A percentile compares a stretch with the other conserved stretches of the same genome.
These are phyloP conservation scores for Coemansia sp. DNA, from an alignment of 192 early-diverging fungal species.

Conservation along the genomic window DNA sequence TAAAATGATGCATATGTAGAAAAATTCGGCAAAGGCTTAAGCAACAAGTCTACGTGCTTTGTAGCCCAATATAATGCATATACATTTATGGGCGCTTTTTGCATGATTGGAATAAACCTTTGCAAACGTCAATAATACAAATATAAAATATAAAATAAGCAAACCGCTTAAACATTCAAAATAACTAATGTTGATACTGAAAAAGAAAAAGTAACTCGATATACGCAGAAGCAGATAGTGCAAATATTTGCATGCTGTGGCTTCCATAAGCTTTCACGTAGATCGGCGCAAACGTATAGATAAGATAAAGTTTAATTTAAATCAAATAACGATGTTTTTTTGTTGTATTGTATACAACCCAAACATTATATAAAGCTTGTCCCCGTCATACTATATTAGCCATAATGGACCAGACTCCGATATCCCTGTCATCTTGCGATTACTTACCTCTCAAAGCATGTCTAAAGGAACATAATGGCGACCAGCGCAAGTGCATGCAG, in stretches of 20 bases:
- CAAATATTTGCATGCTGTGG: background rate
- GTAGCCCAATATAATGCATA: background rate
- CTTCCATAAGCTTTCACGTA: background rate
- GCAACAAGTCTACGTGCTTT: background rate
- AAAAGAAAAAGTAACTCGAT: too few relatives aligned
- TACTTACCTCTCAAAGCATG: constrained; percentile 61
- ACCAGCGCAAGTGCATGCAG: constrained; percentile 60
- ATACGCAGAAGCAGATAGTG: too few relatives aligned
- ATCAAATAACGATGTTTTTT: too few relatives aligned
- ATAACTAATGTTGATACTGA: too few relatives aligned
- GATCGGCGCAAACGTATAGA: too few relatives aligned
- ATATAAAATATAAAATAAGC: background rate
- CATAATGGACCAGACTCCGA: background rate
- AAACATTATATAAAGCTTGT: background rate
- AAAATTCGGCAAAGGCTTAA: too few relatives aligned
- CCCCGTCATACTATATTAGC: background rate
- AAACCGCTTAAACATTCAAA: too few relatives aligned
- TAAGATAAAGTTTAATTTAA: too few relatives aligned
- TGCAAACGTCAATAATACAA: background rate
- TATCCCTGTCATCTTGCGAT: constrained; percentile 45
- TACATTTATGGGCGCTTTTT: background rate
- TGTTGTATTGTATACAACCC: background rate
- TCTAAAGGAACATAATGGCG: constrained; percentile 57
- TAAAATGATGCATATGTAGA: background rate
- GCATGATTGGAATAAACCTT: too few relatives aligned